Base-by-base conservation (phyloP, 2,329 filamentous ascomycete species). In the Nectriaceae sp. region DNA sequence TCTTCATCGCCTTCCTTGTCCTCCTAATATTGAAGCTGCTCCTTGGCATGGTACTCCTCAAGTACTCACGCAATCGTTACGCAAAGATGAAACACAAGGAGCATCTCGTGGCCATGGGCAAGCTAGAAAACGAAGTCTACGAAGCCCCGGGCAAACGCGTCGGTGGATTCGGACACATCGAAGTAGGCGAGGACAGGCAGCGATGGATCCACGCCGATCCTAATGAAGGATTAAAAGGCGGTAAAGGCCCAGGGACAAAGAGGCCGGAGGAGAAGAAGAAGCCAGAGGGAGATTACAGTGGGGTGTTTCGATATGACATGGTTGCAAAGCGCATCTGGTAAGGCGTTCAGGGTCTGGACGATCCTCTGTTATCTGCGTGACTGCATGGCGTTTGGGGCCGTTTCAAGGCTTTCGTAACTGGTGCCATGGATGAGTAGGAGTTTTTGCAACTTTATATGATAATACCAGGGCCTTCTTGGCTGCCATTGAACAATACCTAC, bases 261-360 rank as follows among this genome's bases (percentile, higher is more conserved):
- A n/a, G n/a, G n/a, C n/a, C n/a, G n/a, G n/a, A n/a, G n/a, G 61
- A 57, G 37, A 35, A 75, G 52, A 72, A 77, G 29, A 73, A 73
- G 44, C 78, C 78, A 46, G 79, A 82, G 44, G 56, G 55, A 2
- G 65, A 67, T 2, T 56, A 50, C 4, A 72, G 74, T 82, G 66
- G 83, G 83, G 66, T 90, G 84, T 54, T 83, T 78, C 79, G 94
- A 61, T 99, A 97, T 73, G 90, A 91, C 65, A 97, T 97, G 94
- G 87, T 91, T 60, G 90, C 90, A 1, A 97, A 97, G 78, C 81
- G 94, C 66, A 99, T 99, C 61, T 99, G 94, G 94, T 97, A 21
- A 57, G 24, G 24, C 24, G n/a, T n/a, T n/a, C n/a, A n/a, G n/a
- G n/a, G n/a, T n/a, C n/a, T n/a, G n/a, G n/a, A n/a, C n/a, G n/a